phyloP scores from a whole-genome alignment of 306 rosid species.

The Mimosa pudica region DNA sequence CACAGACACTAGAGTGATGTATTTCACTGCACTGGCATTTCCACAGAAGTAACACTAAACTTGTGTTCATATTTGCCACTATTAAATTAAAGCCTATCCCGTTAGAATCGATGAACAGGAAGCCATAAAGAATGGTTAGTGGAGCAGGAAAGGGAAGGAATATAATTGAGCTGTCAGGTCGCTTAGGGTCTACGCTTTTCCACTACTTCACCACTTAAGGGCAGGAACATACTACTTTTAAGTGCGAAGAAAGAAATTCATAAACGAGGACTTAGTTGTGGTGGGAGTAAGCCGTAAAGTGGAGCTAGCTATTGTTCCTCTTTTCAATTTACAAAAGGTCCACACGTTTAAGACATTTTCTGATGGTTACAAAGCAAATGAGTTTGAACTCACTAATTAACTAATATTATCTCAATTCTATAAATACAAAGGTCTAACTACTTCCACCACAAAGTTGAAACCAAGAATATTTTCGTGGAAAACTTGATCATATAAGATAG shows the following conservation, averaged over 20 bases:
- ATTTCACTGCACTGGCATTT: background rate
- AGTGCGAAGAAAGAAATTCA: background rate
- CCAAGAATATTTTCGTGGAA: constrained; percentile 34
- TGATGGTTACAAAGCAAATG: constrained; percentile 14
- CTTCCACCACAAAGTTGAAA: constrained; percentile 58
- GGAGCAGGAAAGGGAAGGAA: constrained; percentile 13
- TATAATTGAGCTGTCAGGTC: background rate
- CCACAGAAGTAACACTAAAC: too few relatives aligned
- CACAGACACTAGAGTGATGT: background rate
- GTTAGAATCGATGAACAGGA: background rate
- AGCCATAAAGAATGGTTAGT: constrained; percentile 6
- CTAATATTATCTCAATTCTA: background rate
- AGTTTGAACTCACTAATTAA: background rate
- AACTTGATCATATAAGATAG: constrained; percentile 29
- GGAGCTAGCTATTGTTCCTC: constrained; percentile 21
- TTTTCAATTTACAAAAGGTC: constrained; percentile 45
- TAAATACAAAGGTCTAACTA: constrained; percentile 47
- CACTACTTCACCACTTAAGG: constrained; percentile 16
- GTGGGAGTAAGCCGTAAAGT: constrained; percentile 37
- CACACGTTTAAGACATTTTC: constrained; percentile 56
- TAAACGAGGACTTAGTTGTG: constrained; percentile 9
- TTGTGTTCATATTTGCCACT: background rate
- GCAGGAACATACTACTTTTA: constrained; percentile 23
- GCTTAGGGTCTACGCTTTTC: constrained; percentile 17
- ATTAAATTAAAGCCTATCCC: background rate